Evolutionary conservation across 1,139 yeast species (phyloP).

Genomic region (Taphrina betulina): DNA sequence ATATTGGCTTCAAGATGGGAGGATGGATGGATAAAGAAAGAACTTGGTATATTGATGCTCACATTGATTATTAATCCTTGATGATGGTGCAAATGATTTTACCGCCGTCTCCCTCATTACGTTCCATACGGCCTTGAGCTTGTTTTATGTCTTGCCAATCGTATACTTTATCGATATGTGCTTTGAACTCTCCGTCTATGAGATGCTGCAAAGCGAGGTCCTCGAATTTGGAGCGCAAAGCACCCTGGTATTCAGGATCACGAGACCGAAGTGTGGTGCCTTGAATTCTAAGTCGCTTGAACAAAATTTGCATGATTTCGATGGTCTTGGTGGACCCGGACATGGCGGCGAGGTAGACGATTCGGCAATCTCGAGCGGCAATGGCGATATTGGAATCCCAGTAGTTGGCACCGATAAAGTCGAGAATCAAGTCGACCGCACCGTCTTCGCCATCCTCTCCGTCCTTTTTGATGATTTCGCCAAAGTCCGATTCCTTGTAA

Average conservation of each 20-base stretch:
- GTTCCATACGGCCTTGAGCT: constrained; percentile 43
- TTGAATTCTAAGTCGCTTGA: constrained; percentile 41
- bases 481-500: constrained; percentile 41
- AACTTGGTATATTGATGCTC: too few species aligned
- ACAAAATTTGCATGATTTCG: constrained; percentile 40
- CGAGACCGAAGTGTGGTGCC: constrained; percentile 45
- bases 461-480: constrained; percentile 39
- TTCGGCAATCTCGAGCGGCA: constrained; percentile 42
- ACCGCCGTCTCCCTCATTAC: constrained; percentile 42
- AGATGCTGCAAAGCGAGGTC: constrained; percentile 41
- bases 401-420: constrained; percentile 44
- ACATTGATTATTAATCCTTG: background rate
- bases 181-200: constrained; percentile 39
- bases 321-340: constrained; percentile 40
- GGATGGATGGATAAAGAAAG: too few species aligned
- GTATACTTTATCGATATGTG: constrained; percentile 40
- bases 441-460: constrained; percentile 37
- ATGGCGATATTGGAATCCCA: constrained; percentile 40
- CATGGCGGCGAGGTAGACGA: constrained; percentile 43
- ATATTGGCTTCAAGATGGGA: too few species aligned
- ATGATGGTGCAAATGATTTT: constrained; percentile 41
- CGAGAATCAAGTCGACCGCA: constrained; percentile 43
- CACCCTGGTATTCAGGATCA: constrained; percentile 40
- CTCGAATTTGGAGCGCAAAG: constrained; percentile 40
- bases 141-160: constrained; percentile 40